Evolutionary conservation across 176 grass and related monocot genomes (phyloP).

Genomic region (Triticum timopheevii): DNA sequence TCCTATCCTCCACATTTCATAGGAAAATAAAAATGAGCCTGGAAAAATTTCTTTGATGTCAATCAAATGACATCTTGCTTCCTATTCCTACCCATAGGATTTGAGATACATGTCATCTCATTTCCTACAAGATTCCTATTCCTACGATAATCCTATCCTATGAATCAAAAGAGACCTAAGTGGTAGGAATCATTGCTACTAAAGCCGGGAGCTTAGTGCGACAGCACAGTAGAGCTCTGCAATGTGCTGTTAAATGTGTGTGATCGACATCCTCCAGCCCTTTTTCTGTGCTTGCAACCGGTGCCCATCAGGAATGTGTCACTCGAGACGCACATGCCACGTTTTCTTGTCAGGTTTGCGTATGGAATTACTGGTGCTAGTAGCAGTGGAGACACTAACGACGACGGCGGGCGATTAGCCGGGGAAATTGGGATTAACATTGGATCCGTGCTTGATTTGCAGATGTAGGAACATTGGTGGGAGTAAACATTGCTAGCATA

Average conservation of each 20-base stretch:
- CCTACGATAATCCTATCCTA: too few relatives aligned
- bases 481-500: not conserved
- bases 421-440: not conserved
- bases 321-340: not conserved
- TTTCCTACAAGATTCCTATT: too few relatives aligned
- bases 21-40: too few relatives aligned
- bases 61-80: too few relatives aligned
- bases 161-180: not conserved
- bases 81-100: too few relatives aligned
- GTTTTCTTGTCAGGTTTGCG: not conserved
- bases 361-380: too few relatives aligned
- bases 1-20: too few relatives aligned
- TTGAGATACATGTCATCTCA: too few relatives aligned
- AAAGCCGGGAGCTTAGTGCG: not conserved
- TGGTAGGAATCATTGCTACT: constrained; percentile 20
- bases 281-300: not conserved
- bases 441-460: not conserved
- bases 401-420: not conserved
- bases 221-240: constrained; percentile 6
- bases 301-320: not conserved
- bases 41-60: too few relatives aligned
- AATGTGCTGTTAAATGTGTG: constrained; percentile 19
- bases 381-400: not conserved
- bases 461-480: too few relatives aligned
- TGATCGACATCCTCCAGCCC: too few relatives aligned